Evolutionary conservation across 495 filamentous ascomycete species (phyloP).

Genomic region (Penicillium goetzii): DNA sequence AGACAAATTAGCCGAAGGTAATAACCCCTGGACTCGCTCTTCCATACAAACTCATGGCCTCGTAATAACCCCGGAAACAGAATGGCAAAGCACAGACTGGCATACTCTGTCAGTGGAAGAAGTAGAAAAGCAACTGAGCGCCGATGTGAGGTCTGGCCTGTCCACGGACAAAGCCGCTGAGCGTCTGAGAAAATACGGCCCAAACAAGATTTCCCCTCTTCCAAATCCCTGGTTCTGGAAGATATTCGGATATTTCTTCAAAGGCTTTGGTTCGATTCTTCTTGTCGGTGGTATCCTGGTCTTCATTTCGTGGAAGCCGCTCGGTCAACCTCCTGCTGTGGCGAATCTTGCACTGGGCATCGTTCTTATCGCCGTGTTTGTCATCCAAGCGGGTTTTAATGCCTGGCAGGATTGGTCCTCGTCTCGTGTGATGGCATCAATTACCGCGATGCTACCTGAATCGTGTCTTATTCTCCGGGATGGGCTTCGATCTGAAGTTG

Average conservation of each 20-base stretch:
- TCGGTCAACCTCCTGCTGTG: slow-evolving; percentile 64
- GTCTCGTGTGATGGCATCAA: slow-evolving; percentile 64
- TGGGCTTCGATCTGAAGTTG: slow-evolving; percentile 45
- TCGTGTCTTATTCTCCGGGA: slow-evolving; percentile 60
- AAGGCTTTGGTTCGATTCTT: slow-evolving; percentile 69
- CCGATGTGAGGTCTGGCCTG: slow-evolving; percentile 53
- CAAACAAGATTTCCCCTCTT: slow-evolving; percentile 60
- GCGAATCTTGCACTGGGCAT: slow-evolving; percentile 71
- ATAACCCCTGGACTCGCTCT: neutral
- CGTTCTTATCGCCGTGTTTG: slow-evolving; percentile 64
- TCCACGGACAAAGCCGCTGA: slow-evolving; percentile 50
- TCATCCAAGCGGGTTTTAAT: slow-evolving; percentile 72
- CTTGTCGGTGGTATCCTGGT: slow-evolving; percentile 65
- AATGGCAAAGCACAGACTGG: slow-evolving; percentile 52
- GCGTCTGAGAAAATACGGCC: slow-evolving; percentile 52
- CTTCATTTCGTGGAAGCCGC: slow-evolving; percentile 70
- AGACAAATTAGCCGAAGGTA: slow-evolving; percentile 17
- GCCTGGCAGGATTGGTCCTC: slow-evolving; percentile 67
- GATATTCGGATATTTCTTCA: slow-evolving; percentile 66
- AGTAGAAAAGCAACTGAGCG: slow-evolving; percentile 55
- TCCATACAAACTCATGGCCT: neutral
- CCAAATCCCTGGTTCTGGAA: slow-evolving; percentile 55
- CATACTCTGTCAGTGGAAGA: slow-evolving; percentile 59
- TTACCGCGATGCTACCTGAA: slow-evolving; percentile 69
- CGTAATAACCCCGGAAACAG: slow-evolving; percentile 6